Percentiles rank a stretch among this genome's conserved stretches.
Conservation (phyloP, 108 stramenopile species). For the Cyclotella kingstonii region DNA sequence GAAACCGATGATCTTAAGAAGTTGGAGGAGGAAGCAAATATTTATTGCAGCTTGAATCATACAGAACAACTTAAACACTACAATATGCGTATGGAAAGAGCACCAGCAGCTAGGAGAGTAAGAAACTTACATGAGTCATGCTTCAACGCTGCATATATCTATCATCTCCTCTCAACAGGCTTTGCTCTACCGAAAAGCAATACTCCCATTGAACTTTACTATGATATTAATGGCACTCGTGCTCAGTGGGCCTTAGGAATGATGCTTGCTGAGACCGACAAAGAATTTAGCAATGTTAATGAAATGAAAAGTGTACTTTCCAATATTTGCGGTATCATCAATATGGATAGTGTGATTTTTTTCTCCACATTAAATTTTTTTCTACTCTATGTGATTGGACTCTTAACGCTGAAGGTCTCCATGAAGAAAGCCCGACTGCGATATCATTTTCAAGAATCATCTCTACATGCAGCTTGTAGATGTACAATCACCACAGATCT, state of each 20-base stretch:
- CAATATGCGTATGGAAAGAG: slow-evolving; percentile 12
- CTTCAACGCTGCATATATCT: slow-evolving; percentile 80
- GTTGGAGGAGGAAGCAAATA: slow-evolving; percentile 42
- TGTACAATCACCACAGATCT: too few species aligned
- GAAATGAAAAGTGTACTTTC: neutral
- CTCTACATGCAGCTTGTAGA: too few species aligned
- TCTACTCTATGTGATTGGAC: too few species aligned
- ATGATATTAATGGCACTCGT: slow-evolving; percentile 72
- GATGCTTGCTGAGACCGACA: slow-evolving; percentile 93
- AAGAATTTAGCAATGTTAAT: neutral
- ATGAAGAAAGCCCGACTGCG: too few species aligned
- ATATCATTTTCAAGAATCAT: too few species aligned
- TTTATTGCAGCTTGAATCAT: slow-evolving; percentile 58
- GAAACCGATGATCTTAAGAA: slow-evolving; percentile 52
- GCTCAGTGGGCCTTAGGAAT: slow-evolving; percentile 91
- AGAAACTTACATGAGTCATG: slow-evolving; percentile 49
- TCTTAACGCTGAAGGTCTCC: too few species aligned
- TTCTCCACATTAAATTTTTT: too few species aligned
- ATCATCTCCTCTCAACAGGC: slow-evolving; percentile 69
- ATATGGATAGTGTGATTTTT: too few species aligned
- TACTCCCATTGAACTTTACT: slow-evolving; percentile 37
- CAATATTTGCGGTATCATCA: neutral
- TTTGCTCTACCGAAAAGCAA: slow-evolving; percentile 57
- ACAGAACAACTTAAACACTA: slow-evolving; percentile 47
- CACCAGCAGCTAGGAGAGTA: slow-evolving; percentile 33